Evolutionary conservation across 73 alveolate species (phyloP).

Genomic region (Paramecium caudatum): DNA sequence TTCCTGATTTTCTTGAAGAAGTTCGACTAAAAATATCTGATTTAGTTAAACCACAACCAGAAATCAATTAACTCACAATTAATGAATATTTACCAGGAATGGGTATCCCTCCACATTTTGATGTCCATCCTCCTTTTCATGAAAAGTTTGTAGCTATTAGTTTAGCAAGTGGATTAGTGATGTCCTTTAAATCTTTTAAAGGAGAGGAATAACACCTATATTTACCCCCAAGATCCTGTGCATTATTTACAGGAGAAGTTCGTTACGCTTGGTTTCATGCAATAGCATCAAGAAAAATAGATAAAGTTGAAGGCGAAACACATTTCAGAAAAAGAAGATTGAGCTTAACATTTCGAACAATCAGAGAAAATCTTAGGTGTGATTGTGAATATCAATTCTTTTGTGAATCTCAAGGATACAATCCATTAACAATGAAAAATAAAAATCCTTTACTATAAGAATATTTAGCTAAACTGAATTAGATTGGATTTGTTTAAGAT

Average conservation of each 20-base stretch:
- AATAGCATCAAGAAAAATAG: conserved; percentile 87
- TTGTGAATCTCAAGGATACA: conserved; percentile 84
- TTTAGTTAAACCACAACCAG: conserved; percentile 56
- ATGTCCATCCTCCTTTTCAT: conserved; percentile 91
- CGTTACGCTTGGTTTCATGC: conserved; percentile 88
- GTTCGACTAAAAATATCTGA: conserved; percentile 71
- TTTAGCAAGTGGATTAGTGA: conserved; percentile 81
- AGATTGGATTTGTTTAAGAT: conserved; percentile 76
- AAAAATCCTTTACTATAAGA: conserved; percentile 72
- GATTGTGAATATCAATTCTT: conserved; percentile 81
- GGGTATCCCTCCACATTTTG: conserved; percentile 93
- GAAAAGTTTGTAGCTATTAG: conserved; percentile 82
- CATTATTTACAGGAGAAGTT: conserved; percentile 85
- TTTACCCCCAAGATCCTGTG: conserved; percentile 82
- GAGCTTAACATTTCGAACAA: conserved; percentile 85
- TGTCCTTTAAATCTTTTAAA: conserved; percentile 84
- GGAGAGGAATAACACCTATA: conserved; percentile 81
- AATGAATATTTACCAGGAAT: conserved; percentile 89
- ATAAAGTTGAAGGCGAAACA: conserved; percentile 82
- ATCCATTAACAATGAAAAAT: conserved; percentile 76
- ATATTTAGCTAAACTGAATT: conserved; percentile 65
- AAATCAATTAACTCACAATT: conserved; percentile 82
- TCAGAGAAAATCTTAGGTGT: conserved; percentile 79
- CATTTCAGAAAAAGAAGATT: conserved; percentile 86
- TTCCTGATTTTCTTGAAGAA: conserved; percentile 71